Conservation (phyloP, 1,284 basidiomycete genomes). For the Phlebopus sp. region DNA sequence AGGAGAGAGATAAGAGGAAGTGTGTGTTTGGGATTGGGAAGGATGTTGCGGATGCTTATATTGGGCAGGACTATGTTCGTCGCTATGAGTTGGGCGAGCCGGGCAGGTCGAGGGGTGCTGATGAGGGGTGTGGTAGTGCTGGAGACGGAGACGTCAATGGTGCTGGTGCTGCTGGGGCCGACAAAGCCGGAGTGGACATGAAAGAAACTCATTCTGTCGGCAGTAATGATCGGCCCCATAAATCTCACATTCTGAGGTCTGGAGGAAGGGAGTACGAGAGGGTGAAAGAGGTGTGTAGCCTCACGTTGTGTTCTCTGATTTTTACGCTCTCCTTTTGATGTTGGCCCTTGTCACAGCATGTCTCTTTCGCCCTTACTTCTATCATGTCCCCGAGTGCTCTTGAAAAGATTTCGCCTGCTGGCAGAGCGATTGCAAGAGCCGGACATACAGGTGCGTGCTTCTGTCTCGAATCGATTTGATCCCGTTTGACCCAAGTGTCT, state of each 20-base stretch:
- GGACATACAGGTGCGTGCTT: conserved; percentile 22
- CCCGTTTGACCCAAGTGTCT: conserved; percentile 3
- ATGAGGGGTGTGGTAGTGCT: background rate
- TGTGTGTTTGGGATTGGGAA: background rate
- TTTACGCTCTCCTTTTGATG: background rate
- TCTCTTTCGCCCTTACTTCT: conserved; percentile 28
- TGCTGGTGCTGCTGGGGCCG: background rate
- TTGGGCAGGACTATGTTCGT: background rate
- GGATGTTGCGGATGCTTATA: background rate
- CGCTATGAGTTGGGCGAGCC: background rate
- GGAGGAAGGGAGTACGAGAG: conserved; percentile 16
- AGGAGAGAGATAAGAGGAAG: conserved; percentile 4
- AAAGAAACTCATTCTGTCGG: background rate
- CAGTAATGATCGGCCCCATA: background rate
- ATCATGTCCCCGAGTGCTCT: conserved; percentile 24
- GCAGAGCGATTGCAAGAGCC: conserved; percentile 18
- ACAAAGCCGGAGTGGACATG: background rate
- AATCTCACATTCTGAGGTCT: conserved; percentile 15
- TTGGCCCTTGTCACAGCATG: conserved; percentile 15
- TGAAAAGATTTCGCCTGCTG: conserved; percentile 23
- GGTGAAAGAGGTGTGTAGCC: conserved; percentile 18
- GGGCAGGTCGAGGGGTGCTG: background rate
- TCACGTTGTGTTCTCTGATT: background rate
- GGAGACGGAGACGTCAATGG: background rate
- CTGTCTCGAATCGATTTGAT: background rate